Percentiles rank a stretch among this genome's conserved stretches.
Evolutionary conservation across 495 filamentous ascomycete genomes (phyloP).

Genomic region (Penicillium nucicola): DNA sequence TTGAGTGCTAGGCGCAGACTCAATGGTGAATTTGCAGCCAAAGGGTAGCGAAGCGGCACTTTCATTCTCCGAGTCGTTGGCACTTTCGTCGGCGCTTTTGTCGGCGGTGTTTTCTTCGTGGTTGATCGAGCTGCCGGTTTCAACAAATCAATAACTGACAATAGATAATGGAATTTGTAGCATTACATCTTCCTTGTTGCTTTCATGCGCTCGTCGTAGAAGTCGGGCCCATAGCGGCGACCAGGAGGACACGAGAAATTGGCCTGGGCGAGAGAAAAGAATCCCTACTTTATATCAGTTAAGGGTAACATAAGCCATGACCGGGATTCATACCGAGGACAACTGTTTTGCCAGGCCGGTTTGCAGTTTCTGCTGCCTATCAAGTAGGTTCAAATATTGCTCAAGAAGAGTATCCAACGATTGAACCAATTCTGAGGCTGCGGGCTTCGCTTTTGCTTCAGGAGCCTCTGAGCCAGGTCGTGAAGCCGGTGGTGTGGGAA

Average conservation of each 20-base stretch:
- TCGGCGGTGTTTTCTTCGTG: background rate
- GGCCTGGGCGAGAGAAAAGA: constrained; percentile 60
- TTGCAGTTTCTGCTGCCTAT: constrained; percentile 65
- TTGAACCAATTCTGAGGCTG: constrained; percentile 24
- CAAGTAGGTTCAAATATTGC: constrained; percentile 65
- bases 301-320: background rate
- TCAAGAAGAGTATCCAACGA: constrained; percentile 64
- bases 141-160: background rate
- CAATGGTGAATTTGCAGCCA: constrained; percentile 14
- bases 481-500: constrained; percentile 38
- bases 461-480: constrained; percentile 29
- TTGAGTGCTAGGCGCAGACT: background rate
- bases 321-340: constrained; percentile 43
- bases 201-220: constrained; percentile 72
- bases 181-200: constrained; percentile 47
- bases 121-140: constrained; percentile 22
- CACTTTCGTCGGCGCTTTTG: background rate
- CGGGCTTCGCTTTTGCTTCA: constrained; percentile 21
- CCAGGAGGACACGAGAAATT: constrained; percentile 67
- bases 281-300: constrained; percentile 39
- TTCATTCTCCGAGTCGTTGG: background rate
- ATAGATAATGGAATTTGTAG: background rate
- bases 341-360: constrained; percentile 51
- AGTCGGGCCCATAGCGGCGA: constrained; percentile 60
- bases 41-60: background rate